These are phyloP conservation scores for Cutaneotrichosporon curvatum DNA, from an alignment of 1,284 basidiomycete genomes.

Conservation along the genomic window DNA sequence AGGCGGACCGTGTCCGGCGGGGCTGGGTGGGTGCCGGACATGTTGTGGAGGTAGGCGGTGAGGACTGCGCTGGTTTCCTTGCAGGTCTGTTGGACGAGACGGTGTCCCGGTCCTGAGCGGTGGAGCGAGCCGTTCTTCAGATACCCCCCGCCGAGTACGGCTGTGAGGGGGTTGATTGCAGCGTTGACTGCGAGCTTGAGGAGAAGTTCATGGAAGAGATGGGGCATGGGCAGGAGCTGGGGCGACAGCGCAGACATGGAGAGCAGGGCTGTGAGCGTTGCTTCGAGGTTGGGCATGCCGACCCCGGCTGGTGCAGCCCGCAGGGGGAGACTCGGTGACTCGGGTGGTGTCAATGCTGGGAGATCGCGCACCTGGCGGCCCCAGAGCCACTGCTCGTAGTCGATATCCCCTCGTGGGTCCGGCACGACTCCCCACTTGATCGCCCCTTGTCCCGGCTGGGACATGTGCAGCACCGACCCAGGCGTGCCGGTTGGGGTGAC, in stretches of 20 bases:
- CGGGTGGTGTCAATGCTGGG: conserved; percentile 20
- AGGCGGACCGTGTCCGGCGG: conserved; percentile 28
- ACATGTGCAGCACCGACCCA: conserved; percentile 52
- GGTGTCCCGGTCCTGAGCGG: conserved; percentile 46
- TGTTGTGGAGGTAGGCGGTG: conserved; percentile 47
- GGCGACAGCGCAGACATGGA: conserved; percentile 55
- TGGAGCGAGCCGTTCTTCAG: conserved; percentile 74
- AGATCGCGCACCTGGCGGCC: conserved; percentile 8
- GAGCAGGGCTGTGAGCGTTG: conserved; percentile 62
- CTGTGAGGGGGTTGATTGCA: conserved; percentile 81
- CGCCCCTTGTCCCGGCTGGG: conserved; percentile 51
- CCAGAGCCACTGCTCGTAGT: conserved; percentile 32
- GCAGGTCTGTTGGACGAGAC: conserved; percentile 54
- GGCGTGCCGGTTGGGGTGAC: conserved; percentile 28
- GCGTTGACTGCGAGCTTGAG: conserved; percentile 80
- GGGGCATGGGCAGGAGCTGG: conserved; percentile 62
- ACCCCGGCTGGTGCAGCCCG: conserved; percentile 54
- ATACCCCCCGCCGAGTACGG: conserved; percentile 55
- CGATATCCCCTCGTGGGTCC: conserved; percentile 51
- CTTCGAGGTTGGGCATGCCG: conserved; percentile 50
- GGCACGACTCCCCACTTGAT: conserved; percentile 74
- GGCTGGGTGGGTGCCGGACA: conserved; percentile 27
- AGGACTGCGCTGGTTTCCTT: conserved; percentile 59
- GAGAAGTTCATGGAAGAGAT: conserved; percentile 65
- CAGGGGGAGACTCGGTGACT: conserved; percentile 36